Percentiles rank a stretch among this genome's conserved stretches.
phyloP scores from a whole-genome alignment of 1,139 yeast genomes.

The Zygosaccharomyces sapae region DNA sequence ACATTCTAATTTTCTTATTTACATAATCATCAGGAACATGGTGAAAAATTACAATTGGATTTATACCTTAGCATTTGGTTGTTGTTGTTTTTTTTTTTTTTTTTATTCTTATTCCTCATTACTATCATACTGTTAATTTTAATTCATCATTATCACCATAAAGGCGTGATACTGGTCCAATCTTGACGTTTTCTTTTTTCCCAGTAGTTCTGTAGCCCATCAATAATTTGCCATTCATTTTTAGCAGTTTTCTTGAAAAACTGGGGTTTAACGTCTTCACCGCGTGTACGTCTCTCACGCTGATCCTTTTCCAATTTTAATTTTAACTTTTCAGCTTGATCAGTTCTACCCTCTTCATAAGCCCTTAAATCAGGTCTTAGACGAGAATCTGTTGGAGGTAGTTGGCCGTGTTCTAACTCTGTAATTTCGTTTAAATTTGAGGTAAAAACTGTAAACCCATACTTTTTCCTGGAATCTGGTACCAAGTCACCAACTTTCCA shows the following conservation, averaged over 20 bases:
- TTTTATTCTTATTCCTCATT: neutral
- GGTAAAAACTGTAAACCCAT: slow-evolving; percentile 82
- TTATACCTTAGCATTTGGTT: neutral
- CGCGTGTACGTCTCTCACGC: slow-evolving; percentile 64
- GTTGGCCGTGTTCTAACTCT: slow-evolving; percentile 51
- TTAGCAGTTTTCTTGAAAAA: slow-evolving; percentile 56
- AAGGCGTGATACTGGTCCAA: slow-evolving; percentile 52
- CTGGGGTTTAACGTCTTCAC: slow-evolving; percentile 51
- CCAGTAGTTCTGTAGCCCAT: slow-evolving; percentile 76
- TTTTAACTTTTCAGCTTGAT: slow-evolving; percentile 66
- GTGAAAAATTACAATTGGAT: neutral
- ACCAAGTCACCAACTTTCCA: slow-evolving; percentile 44
- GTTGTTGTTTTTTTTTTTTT: neutral
- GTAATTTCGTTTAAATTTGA: slow-evolving; percentile 80
- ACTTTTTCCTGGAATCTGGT: slow-evolving; percentile 56
- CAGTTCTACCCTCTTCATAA: slow-evolving; percentile 67
- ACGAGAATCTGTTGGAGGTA: slow-evolving; percentile 89
- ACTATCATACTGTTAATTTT: neutral
- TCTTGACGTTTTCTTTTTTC: slow-evolving; percentile 56
- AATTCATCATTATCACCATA: slow-evolving; percentile 43
- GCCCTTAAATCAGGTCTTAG: slow-evolving; percentile 76
- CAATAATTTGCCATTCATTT: slow-evolving; percentile 57
- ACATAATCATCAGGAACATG: slow-evolving; percentile 1
- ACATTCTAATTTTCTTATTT: neutral
- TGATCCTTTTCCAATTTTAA: slow-evolving; percentile 71